Evolutionary conservation across 73 alveolate species (phyloP), one percentile per base, ranked within the genome.

Genomic region (Symbiodinium natans): DNA sequence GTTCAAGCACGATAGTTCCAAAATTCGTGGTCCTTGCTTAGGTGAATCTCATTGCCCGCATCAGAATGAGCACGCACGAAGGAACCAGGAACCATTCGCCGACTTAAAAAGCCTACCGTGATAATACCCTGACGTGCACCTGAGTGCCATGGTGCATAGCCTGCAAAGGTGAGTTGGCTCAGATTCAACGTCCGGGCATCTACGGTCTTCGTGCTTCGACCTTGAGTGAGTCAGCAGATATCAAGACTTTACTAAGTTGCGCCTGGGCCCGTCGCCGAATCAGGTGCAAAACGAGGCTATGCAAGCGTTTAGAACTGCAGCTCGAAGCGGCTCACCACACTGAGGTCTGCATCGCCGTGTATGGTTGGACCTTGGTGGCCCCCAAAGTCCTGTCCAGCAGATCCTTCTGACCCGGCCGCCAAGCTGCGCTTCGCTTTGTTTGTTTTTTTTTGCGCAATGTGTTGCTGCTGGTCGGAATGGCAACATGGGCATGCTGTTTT

Each of bases 281-380:
- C 71, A 52, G 71, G 71, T 52, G 25, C 25, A 52, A 29, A 21
- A n/a, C n/a, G n/a, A n/a, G n/a, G n/a, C n/a, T n/a, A n/a, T n/a
- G n/a, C n/a, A n/a, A n/a, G n/a, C n/a, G n/a, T n/a, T n/a, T n/a
- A n/a, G n/a, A n/a, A n/a, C n/a, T n/a, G n/a, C n/a, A n/a, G n/a
- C n/a, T n/a, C n/a, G n/a, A n/a, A n/a, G n/a, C n/a, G n/a, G n/a
- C n/a, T n/a, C n/a, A n/a, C n/a, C n/a, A n/a, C n/a, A n/a, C n/a
- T 41, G 52, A 90, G 96, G 96, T 52, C 9, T 90, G 86, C 75
- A 11, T 90, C 34, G 48, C 82, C 27, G 88, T 90, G 46, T 90
- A 90, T 39, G 87, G 41, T 27, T 90, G 96, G 96, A 90, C 96
- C 15, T 46, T 90, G 83, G 88, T 90, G 39, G 96, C 96, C 25